phyloP scores from a whole-genome alignment of 768 basidiomycete genomes.

The Collybia nuda region DNA sequence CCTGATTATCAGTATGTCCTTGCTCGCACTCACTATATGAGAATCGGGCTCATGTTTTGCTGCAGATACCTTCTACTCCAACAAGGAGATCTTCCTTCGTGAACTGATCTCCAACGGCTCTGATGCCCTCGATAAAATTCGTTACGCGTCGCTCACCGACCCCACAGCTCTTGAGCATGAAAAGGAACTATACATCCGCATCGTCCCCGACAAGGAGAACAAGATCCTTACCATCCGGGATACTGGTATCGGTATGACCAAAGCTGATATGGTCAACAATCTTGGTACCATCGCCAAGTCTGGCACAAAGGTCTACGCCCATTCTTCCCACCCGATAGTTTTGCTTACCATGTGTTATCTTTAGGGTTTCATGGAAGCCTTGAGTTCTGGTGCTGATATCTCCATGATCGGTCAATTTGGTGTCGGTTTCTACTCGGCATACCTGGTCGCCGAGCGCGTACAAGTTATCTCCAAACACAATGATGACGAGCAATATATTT shows the following conservation, averaged over 20 bases:
- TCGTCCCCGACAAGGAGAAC: slow-evolving; percentile 94
- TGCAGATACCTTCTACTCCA: slow-evolving; percentile 96
- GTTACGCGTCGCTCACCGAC: slow-evolving; percentile 94
- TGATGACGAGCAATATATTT: slow-evolving; percentile 99
- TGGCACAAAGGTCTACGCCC: slow-evolving; percentile 72
- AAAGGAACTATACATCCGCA: slow-evolving; percentile 94
- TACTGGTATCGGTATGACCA: slow-evolving; percentile 99
- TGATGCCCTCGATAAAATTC: slow-evolving; percentile 99
- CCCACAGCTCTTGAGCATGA: slow-evolving; percentile 84
- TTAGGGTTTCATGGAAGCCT: slow-evolving; percentile 99
- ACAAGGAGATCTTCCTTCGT: slow-evolving; percentile 99
- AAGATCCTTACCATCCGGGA: slow-evolving; percentile 90
- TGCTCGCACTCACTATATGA: slow-evolving; percentile 3
- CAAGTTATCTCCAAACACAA: slow-evolving; percentile 99
- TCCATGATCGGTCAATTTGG: slow-evolving; percentile 99
- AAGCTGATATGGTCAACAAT: slow-evolving; percentile 99
- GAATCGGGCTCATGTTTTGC: slow-evolving; percentile 7
- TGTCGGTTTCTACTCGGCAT: slow-evolving; percentile 99
- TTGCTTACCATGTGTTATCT: neutral
- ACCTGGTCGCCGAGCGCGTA: slow-evolving; percentile 98
- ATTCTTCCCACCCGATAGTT: slow-evolving; percentile 5
- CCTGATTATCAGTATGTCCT: slow-evolving; percentile 90
- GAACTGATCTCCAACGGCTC: slow-evolving; percentile 97
- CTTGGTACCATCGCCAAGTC: slow-evolving; percentile 95
- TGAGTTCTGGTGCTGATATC: slow-evolving; percentile 85